Conservation (phyloP, 2,329 filamentous ascomycete species). For the Verticillium longisporum region DNA sequence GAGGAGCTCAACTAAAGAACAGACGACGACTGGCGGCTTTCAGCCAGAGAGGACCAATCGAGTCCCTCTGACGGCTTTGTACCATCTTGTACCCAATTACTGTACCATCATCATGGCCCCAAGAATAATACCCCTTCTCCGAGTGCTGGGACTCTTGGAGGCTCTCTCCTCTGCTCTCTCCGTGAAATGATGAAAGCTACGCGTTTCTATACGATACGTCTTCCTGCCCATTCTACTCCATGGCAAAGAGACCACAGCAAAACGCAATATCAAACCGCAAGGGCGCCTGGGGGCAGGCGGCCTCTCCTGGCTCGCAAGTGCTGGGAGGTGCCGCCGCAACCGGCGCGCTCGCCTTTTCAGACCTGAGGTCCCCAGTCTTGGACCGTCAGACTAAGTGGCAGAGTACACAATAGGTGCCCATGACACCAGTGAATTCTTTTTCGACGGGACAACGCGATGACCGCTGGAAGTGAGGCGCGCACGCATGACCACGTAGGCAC, state of each 20-base stretch:
- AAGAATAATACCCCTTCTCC: conserved; percentile 12
- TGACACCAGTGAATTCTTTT: not conserved
- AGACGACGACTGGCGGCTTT: not conserved
- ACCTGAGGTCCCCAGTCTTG: conserved; percentile 52
- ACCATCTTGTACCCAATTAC: not conserved
- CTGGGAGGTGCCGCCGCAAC: conserved; percentile 7
- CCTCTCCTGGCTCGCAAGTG: not conserved
- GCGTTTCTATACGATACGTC: conserved; percentile 61
- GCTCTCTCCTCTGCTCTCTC: not conserved
- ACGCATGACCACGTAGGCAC: not conserved
- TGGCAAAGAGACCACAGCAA: conserved; percentile 54
- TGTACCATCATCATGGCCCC: conserved; percentile 4
- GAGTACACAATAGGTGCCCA: conserved; percentile 41
- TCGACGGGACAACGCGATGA: not conserved
- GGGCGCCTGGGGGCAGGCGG: not conserved
- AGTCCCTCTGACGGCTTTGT: not conserved
- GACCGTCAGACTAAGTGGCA: conserved; percentile 57
- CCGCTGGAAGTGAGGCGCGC: not conserved
- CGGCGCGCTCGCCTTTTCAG: conserved; percentile 52
- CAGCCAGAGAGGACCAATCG: not conserved
- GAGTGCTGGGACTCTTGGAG: not conserved
- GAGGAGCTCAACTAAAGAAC: conserved; percentile 4
- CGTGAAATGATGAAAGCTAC: conserved; percentile 10
- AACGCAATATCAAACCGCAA: conserved; percentile 48
- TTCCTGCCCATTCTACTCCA: conserved; percentile 36